Evolutionary conservation across 805 yeast species (phyloP), one percentile per base, ranked within the genome.

Genomic region (Candida tallmaniae): DNA sequence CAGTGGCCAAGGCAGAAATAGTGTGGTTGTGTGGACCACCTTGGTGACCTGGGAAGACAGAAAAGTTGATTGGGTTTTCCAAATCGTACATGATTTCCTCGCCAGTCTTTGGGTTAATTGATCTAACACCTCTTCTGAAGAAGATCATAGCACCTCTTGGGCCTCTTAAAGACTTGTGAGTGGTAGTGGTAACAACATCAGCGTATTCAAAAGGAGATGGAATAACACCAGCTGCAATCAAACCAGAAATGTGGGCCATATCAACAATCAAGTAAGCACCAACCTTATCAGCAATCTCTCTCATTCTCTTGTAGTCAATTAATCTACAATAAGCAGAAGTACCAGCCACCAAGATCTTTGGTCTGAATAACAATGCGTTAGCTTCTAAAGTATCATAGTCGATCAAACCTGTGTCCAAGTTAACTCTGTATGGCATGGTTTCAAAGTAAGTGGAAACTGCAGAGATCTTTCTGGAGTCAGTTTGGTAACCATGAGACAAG

Each of bases 1-100:
- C 97, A 38, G 88, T 90, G 21, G 97, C 95, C 50, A 90, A 73
- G 14, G 97, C 97, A 45, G 96, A 79, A 55, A 90, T 90, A 51
- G 97, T 90, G 67, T 90, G 97, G 71, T 90, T 90, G 66, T 90
- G 97, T 48, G 98, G 98, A 57, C 98, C 98, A 72, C 98, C 98
- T 73, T 90, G 98, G 64, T 90, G 97, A 46, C 95, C 97, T 50
- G 98, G 98, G 85, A 90, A 90, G 37, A 90, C 97, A 21, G 96
- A 86, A 58, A 90, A 90, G 75, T 90, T 90, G 65, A 90, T 88
- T 59, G 79, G 83, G 57, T 79, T 78, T 65, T 90, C 97, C 55
- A 90, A 76, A 52, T 90, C 96, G 60, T 87, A 89, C 33, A 73
- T 67, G 37, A 83, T 70, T 65, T 86, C 89, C 62, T 84, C 85